Evolutionary conservation across 2,329 filamentous ascomycete species (phyloP).

Genomic region (Coniochaeta ligniaria): DNA sequence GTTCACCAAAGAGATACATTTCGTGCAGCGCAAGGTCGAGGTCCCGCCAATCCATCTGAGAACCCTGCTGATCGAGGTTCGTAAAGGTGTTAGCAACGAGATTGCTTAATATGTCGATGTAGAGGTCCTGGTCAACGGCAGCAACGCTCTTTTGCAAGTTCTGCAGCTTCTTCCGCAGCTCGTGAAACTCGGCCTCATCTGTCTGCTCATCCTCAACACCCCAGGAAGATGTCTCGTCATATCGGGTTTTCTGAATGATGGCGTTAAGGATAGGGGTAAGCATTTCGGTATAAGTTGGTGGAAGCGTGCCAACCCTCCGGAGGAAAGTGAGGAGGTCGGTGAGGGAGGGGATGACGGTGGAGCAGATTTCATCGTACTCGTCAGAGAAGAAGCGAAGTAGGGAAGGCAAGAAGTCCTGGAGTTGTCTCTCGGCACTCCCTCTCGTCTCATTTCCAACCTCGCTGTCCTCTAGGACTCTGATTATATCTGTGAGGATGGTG

Average conservation of each 20-base stretch:
- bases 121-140: conserved; percentile 78
- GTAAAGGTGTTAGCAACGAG: conserved; percentile 85
- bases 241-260: conserved; percentile 93
- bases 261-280: conserved; percentile 83
- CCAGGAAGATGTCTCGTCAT: conserved; percentile 91
- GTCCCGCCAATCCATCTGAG: conserved; percentile 86
- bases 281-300: conserved; percentile 70
- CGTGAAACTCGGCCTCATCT: conserved; percentile 95
- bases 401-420: conserved; percentile 79
- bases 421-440: conserved; percentile 69
- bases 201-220: conserved; percentile 91
- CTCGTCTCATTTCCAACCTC: conserved; percentile 56
- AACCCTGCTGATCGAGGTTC: conserved; percentile 65
- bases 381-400: conserved; percentile 93
- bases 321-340: conserved; percentile 89
- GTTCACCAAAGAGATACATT: conserved; percentile 91
- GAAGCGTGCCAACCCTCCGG: conserved; percentile 70
- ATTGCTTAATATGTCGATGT: conserved; percentile 80
- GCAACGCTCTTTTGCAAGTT: conserved; percentile 90
- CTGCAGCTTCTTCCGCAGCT: conserved; percentile 82
- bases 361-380: conserved; percentile 97
- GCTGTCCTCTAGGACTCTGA: conserved; percentile 71
- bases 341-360: conserved; percentile 86
- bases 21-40: conserved; percentile 89
- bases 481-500: conserved; percentile 77